phyloP scores from a whole-genome alignment of 768 basidiomycete genomes.

The Termitomyces sp. region DNA sequence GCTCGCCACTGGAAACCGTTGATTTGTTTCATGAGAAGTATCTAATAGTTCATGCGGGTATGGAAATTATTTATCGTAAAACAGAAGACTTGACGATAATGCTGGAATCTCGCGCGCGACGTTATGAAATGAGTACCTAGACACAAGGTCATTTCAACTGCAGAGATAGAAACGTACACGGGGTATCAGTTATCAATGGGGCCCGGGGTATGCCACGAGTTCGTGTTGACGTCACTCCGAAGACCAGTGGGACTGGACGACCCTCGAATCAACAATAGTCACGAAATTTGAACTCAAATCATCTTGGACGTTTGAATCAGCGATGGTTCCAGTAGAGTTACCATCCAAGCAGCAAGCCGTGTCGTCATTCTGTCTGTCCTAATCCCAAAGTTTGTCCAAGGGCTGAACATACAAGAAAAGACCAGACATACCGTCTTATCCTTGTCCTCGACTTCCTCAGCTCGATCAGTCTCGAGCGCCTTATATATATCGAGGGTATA shows the following conservation, averaged over 20 bases:
- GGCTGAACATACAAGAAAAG: background rate
- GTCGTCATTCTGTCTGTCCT: background rate
- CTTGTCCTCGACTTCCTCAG: background rate
- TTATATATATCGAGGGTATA: constrained; percentile 11
- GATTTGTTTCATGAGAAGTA: no score
- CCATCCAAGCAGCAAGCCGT: background rate
- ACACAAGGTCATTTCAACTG: background rate
- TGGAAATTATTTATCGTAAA: no score
- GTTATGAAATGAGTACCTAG: background rate
- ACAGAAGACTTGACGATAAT: background rate
- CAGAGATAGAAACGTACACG: background rate
- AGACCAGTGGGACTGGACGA: background rate
- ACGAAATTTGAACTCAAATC: background rate
- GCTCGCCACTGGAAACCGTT: background rate
- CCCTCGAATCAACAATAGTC: background rate
- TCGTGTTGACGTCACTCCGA: background rate
- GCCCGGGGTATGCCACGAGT: background rate
- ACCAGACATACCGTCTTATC: background rate
- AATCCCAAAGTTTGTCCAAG: background rate
- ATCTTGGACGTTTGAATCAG: background rate
- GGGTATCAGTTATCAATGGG: background rate
- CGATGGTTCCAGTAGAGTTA: background rate
- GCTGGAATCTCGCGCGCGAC: background rate
- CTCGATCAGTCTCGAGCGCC: background rate
- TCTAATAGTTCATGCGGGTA: background rate